These are phyloP conservation scores for Exophiala xenobiotica DNA, from an alignment of 2,329 filamentous ascomycete genomes.

Conservation along the genomic window DNA sequence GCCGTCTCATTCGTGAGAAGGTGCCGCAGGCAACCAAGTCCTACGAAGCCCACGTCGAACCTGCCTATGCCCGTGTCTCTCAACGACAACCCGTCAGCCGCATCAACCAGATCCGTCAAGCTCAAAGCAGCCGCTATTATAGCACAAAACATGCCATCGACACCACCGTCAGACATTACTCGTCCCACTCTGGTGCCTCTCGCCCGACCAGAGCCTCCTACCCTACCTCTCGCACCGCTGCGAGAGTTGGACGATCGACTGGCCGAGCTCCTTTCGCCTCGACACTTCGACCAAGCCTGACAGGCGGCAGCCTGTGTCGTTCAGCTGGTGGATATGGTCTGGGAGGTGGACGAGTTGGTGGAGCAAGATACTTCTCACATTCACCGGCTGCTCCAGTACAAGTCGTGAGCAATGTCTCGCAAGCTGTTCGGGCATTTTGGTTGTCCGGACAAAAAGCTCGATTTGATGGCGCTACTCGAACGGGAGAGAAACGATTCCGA, in stretches of 20 bases:
- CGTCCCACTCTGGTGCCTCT: conserved; percentile 44
- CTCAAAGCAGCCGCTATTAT: conserved; percentile 63
- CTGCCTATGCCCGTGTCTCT: conserved; percentile 55
- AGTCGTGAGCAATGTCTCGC: conserved; percentile 91
- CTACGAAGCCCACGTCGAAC: conserved; percentile 46
- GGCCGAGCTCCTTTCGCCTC: conserved; percentile 82
- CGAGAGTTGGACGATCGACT: conserved; percentile 62
- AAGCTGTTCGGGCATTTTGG: conserved; percentile 87
- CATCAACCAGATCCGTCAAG: conserved; percentile 62
- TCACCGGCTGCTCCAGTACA: conserved; percentile 80
- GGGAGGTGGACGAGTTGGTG: conserved; percentile 67
- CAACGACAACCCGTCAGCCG: conserved; percentile 61
- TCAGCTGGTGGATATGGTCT: conserved; percentile 85
- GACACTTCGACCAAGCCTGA: conserved; percentile 86
- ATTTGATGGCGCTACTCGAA: conserved; percentile 71
- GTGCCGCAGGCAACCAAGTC: conserved; percentile 39
- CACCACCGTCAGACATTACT: conserved; percentile 52
- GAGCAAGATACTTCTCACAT: conserved; percentile 86
- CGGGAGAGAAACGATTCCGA: conserved; percentile 77
- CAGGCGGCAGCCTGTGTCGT: conserved; percentile 78
- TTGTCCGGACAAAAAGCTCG: conserved; percentile 86
- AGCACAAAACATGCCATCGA: conserved; percentile 52
- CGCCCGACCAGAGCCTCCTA: conserved; percentile 54
- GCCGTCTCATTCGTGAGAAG: conserved; percentile 43
- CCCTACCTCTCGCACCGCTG: conserved; percentile 56